Conservation (phyloP, 257 asterid species). For the Prunella vulgaris region DNA sequence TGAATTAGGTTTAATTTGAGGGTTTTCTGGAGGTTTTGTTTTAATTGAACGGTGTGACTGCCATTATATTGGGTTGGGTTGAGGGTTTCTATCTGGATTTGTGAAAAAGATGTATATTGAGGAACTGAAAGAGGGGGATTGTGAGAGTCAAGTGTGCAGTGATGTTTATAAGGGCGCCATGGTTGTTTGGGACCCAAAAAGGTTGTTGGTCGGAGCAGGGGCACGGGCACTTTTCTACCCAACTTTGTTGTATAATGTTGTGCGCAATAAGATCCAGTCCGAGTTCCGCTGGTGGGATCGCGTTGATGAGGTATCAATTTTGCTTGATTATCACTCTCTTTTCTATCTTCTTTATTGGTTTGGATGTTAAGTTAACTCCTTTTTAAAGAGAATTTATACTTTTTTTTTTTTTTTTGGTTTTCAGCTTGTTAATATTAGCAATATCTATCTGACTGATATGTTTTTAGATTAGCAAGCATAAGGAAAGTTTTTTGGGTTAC, state of each 20-base stretch:
- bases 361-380: neutral
- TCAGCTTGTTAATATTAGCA: neutral
- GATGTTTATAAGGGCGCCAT: slow-evolving; percentile 36
- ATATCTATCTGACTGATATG: no score
- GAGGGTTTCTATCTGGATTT: neutral
- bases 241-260: slow-evolving; percentile 81
- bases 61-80: slow-evolving; percentile 1
- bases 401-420: no score
- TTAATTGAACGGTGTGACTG: slow-evolving; percentile 9
- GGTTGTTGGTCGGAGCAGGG: slow-evolving; percentile 86
- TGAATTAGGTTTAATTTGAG: slow-evolving; percentile 9
- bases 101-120: slow-evolving; percentile 58
- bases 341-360: neutral
- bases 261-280: slow-evolving; percentile 74
- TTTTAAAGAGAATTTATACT: no score
- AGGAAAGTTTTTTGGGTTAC: no score
- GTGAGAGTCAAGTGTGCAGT: slow-evolving; percentile 33
- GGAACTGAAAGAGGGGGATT: slow-evolving; percentile 61
- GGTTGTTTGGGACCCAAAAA: slow-evolving; percentile 61
- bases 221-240: slow-evolving; percentile 97
- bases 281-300: slow-evolving; percentile 99
- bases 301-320: slow-evolving; percentile 70
- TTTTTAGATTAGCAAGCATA: no score
- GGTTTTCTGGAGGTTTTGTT: neutral
- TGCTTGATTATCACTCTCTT: neutral